phyloP scores from a whole-genome alignment of 345 rosid species.

The Kandelia obovata region DNA sequence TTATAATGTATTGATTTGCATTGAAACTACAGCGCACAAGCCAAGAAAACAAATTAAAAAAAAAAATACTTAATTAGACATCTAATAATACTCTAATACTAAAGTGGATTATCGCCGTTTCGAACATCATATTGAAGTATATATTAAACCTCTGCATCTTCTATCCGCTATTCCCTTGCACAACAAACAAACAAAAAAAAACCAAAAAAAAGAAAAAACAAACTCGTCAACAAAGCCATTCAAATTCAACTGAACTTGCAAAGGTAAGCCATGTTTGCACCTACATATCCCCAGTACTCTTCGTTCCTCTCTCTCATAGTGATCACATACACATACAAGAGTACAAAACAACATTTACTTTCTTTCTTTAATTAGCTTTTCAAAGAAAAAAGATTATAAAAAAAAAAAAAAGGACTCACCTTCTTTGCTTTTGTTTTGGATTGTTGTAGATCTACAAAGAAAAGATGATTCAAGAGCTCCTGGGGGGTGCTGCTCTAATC shows the following conservation, averaged over 20 bases:
- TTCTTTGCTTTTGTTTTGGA: slow-evolving; percentile 53
- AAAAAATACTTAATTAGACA: no score
- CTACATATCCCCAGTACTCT: slow-evolving; percentile 1
- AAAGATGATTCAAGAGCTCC: slow-evolving; percentile 69
- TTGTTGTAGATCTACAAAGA: slow-evolving; percentile 53
- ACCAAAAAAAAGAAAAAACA: background rate
- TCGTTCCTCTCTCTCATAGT: background rate
- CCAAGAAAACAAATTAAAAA: no score
- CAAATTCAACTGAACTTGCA: slow-evolving; percentile 21
- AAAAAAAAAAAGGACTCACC: slow-evolving; percentile 18
- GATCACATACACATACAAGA: slow-evolving; percentile 19
- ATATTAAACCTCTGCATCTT: slow-evolving; percentile 21
- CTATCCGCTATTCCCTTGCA: slow-evolving; percentile 27
- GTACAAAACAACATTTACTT: slow-evolving; percentile 38
- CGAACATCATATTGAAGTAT: slow-evolving; percentile 9
- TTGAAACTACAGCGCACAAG: no score
- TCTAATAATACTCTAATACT: no score
- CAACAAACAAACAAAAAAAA: background rate
- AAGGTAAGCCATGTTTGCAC: slow-evolving; percentile 31
- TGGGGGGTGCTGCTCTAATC: slow-evolving; percentile 45
- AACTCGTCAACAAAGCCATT: slow-evolving; percentile 19
- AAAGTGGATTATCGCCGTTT: slow-evolving; percentile 6
- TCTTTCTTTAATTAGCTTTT: slow-evolving; percentile 35
- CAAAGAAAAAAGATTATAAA: slow-evolving; percentile 4
- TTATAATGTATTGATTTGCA: no score